Conservation (phyloP, 768 basidiomycete species). For the Rhizopogon vinicolor region DNA sequence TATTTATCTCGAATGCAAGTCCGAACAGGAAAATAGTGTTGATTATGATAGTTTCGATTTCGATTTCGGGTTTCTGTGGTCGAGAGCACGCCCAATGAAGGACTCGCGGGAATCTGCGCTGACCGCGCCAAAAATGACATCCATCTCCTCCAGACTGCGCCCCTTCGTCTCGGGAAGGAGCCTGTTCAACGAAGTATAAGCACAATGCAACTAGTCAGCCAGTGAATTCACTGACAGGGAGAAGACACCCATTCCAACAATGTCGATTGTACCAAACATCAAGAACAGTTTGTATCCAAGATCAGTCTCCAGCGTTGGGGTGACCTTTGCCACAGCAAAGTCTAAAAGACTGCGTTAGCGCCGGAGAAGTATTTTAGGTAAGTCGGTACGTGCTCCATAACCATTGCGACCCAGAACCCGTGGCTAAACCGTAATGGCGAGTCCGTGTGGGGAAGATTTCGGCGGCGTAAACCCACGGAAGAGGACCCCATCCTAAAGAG, state of each 20-base stretch:
- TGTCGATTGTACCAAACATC: conserved; percentile 72
- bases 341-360: conserved; percentile 32
- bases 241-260: conserved; percentile 66
- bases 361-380: neutral
- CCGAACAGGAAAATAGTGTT: no score
- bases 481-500: conserved; percentile 82
- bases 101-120: conserved; percentile 47
- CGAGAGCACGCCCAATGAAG: conserved; percentile 38
- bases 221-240: conserved; percentile 42
- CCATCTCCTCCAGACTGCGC: conserved; percentile 51
- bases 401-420: conserved; percentile 80
- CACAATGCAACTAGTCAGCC: neutral
- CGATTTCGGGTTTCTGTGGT: neutral
- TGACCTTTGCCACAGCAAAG: conserved; percentile 69
- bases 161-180: conserved; percentile 63
- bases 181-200: conserved; percentile 21
- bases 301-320: conserved; percentile 55
- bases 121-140: conserved; percentile 55
- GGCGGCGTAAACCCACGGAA: conserved; percentile 63
- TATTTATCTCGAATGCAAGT: neutral
- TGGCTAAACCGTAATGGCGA: conserved; percentile 72
- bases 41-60: no score
- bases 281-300: conserved; percentile 75
- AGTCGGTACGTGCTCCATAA: conserved; percentile 57
- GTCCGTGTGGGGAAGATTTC: conserved; percentile 89